A percentile compares a stretch with the other conserved stretches of the same genome.
phyloP scores from a whole-genome alignment of 768 basidiomycete species.

The Trametes punicea region DNA sequence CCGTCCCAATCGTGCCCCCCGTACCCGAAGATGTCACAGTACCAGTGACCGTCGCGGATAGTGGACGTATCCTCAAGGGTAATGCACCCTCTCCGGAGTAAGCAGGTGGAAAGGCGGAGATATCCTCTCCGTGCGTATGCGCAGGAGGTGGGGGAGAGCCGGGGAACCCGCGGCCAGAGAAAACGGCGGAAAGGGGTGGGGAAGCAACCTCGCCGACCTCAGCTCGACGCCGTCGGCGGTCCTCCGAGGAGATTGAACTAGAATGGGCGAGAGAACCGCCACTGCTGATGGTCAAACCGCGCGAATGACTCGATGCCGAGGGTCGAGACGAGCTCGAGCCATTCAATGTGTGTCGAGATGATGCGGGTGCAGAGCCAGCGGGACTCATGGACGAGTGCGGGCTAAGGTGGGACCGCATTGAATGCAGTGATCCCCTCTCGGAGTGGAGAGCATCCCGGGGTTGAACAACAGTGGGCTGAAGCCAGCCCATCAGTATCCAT shows the following conservation, averaged over 20 bases:
- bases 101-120: conserved; percentile 2
- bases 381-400: conserved; percentile 37
- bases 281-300: conserved; percentile 20
- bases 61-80: conserved; percentile 1
- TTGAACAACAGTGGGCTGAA: conserved; percentile 44
- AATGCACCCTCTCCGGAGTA: conserved; percentile 3
- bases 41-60: conserved; percentile 8
- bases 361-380: conserved; percentile 51
- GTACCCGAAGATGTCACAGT: conserved; percentile 26
- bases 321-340: conserved; percentile 57
- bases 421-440: conserved; percentile 64
- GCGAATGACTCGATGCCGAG: conserved; percentile 39
- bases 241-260: conserved; percentile 53
- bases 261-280: conserved; percentile 42
- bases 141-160: conserved; percentile 2
- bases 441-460: conserved; percentile 43
- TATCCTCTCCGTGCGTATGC: neutral
- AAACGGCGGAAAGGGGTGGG: conserved; percentile 32
- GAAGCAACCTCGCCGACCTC: conserved; percentile 24
- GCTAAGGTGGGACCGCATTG: conserved; percentile 54
- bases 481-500: neutral
- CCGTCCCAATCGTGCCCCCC: conserved; percentile 21
- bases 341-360: conserved; percentile 38
- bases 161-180: conserved; percentile 10
- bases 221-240: conserved; percentile 32